phyloP scores from a whole-genome alignment of 495 filamentous ascomycete genomes.

The Aspergillus cristatus region DNA sequence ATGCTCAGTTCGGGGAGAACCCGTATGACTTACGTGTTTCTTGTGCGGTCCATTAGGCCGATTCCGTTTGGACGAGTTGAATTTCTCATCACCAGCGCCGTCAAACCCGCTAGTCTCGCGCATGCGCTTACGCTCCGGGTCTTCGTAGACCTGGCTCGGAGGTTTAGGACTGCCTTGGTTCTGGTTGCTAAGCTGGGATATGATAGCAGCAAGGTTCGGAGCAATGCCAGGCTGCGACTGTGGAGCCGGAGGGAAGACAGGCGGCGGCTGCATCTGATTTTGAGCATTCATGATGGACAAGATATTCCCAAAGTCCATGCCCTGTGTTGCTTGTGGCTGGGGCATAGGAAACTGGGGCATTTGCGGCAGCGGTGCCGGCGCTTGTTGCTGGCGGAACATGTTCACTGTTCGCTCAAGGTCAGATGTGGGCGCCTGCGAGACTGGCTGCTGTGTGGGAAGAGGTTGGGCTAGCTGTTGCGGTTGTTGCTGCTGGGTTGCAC shows the following conservation, averaged over 20 bases:
- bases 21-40: slow-evolving; percentile 24
- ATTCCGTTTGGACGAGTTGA: slow-evolving; percentile 27
- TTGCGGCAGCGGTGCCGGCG: slow-evolving; percentile 22
- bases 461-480: slow-evolving; percentile 18
- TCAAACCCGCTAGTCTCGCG: slow-evolving; percentile 27
- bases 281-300: slow-evolving; percentile 27
- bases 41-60: slow-evolving; percentile 21
- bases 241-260: slow-evolving; percentile 15
- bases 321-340: slow-evolving; percentile 14
- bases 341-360: slow-evolving; percentile 13
- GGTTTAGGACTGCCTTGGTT: slow-evolving; percentile 15
- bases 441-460: background rate
- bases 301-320: slow-evolving; percentile 27
- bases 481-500: slow-evolving; percentile 22
- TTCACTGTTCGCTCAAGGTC: slow-evolving; percentile 34
- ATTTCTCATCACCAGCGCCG: slow-evolving; percentile 19
- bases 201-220: slow-evolving; percentile 39
- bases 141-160: slow-evolving; percentile 22
- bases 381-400: slow-evolving; percentile 37
- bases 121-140: slow-evolving; percentile 37
- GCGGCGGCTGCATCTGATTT: slow-evolving; percentile 24
- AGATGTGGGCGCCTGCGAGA: slow-evolving; percentile 18
- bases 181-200: slow-evolving; percentile 37
- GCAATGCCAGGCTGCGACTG: slow-evolving; percentile 22
- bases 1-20: background rate